A percentile compares a stretch with the other conserved stretches of the same genome.
These are phyloP conservation scores for Aegle marmelos DNA, from an alignment of 345 rosid species.

Conservation along the genomic window DNA sequence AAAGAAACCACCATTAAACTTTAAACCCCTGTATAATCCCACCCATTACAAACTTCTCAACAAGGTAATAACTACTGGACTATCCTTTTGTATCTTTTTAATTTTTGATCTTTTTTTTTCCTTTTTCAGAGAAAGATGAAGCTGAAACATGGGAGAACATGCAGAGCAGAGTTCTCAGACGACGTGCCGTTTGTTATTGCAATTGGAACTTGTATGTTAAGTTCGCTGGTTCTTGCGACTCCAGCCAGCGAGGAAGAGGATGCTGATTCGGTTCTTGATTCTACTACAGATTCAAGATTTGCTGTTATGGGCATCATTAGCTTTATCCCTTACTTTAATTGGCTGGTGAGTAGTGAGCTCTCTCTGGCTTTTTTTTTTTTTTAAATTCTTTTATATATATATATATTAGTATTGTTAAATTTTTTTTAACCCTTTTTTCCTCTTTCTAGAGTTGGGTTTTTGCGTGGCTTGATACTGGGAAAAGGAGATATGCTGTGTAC, in stretches of 20 bases:
- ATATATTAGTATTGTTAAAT: background rate
- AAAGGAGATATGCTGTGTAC: conserved; percentile 70
- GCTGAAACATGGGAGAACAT: conserved; percentile 25
- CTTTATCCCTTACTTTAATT: conserved; percentile 92
- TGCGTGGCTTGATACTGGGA: conserved; percentile 96
- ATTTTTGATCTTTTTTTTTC: background rate
- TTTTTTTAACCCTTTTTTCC: background rate
- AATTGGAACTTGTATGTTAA: conserved; percentile 73
- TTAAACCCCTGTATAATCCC: conserved; percentile 9
- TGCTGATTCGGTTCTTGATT: conserved; percentile 44
- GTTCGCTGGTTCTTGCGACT: conserved; percentile 62
- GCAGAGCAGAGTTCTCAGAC: conserved; percentile 64
- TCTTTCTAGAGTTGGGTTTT: conserved; percentile 85
- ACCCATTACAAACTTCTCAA: conserved; percentile 9
- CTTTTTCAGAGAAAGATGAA: conserved; percentile 22
- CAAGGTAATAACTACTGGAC: conserved; percentile 20
- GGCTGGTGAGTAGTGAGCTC: conserved; percentile 58
- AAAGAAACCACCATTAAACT: conserved; percentile 17
- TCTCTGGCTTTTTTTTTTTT: background rate
- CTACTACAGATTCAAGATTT: conserved; percentile 70
- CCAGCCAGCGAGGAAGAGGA: conserved; percentile 30
- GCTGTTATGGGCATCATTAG: conserved; percentile 92
- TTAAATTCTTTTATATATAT: background rate
- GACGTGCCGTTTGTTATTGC: conserved; percentile 73
- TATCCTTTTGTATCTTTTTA: too few species aligned